Base-by-base conservation (phyloP, 805 yeast species). In the Spathaspora arborariae region DNA sequence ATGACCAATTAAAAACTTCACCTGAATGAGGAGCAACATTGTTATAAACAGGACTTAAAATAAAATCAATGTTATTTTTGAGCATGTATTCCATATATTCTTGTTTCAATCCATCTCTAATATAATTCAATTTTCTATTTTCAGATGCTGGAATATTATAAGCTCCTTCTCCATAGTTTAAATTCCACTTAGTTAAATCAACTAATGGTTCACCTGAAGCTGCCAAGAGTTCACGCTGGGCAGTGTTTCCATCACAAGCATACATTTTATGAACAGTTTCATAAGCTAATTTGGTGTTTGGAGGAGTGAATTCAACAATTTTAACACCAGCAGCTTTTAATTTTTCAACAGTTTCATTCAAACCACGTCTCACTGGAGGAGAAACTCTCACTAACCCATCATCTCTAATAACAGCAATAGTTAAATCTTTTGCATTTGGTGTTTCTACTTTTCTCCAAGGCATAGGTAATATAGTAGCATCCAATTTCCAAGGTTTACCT, bases 1-100 rank as follows among this genome's bases (percentile, higher is more conserved):
- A 87, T 2, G 91, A 85, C 91, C 94, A 87, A 64, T 84, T 84
- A 61, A 76, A 79, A 5, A 84, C 76, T 44, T 75, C 72, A 40
- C 76, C 79, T 18, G 85, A 79, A 45, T 74, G 75, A 39, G 89
- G 88, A 13, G 94, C 88, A 43, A 81, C 82, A 51, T 84, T 84
- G 46, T 76, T 78, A 63, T 82, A 81, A 5, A 81, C 76, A 50
- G 92, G 91, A 44, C 84, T 76, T 40, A 86, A 64, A 49, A 86
- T 74, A 57, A 82, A 79, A 56, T 86, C 91, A 41, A 85, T 74
- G 44, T 75, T 74, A 57, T 81, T 72, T 20, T 74, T 62, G 49
- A 76, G 70, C 59, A 85, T 72, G 57, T 67, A 75, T 40, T 77
- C 74, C 41, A 73, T 67, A 60, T 84, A 84, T 51, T 77, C 77